Base-by-base conservation (phyloP, 106 monocot species). In the Dendrobium catenatum region DNA sequence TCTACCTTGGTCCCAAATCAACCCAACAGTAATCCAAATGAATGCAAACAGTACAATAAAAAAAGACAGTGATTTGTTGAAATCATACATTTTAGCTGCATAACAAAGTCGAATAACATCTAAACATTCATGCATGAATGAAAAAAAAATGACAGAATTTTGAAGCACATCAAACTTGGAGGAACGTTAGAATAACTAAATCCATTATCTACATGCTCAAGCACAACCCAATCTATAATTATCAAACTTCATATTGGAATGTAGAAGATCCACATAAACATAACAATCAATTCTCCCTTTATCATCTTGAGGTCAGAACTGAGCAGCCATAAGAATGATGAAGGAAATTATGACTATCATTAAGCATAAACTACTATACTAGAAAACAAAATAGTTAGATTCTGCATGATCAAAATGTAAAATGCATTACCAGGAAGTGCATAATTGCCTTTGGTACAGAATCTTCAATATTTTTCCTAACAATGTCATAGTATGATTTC, bases 401-500 rank as follows among this genome's bases (percentile, higher is more conserved):
- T 66, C 1, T 66, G 72, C 15, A 80, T 48, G 27, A 24, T 68
- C 40, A 55, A 27, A 44, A 44, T 55, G 51, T 51, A 51, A 51
- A 51, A 51, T 85, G 13, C 10, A 13, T 51, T 89, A 99, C 99
- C 93, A 99, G 87, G 79, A 99, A 99, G 26, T 99, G 99, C 99
- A 99, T 99, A 37, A 99, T 91, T 42, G 95, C 95, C 83, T 99
- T 99, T 7, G 99, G 99, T 29, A 99, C 90, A 79, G 83, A 83
- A 82, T 95, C 98, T 78, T 99, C 94, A 33, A 99, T 88, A 85
- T 87, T 99, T 80, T 95, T 99, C 68, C 93, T 91, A 8, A 93
- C 98, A 83, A 99, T 99, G 43, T 99, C 91, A 87, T 95, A 98
- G 80, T 99, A 99, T 68, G 98, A 99, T 86, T 88, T 91, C 81